phyloP scores from a whole-genome alignment of 148 eudicot genomes.

The Vaccinium vitisidaea region DNA sequence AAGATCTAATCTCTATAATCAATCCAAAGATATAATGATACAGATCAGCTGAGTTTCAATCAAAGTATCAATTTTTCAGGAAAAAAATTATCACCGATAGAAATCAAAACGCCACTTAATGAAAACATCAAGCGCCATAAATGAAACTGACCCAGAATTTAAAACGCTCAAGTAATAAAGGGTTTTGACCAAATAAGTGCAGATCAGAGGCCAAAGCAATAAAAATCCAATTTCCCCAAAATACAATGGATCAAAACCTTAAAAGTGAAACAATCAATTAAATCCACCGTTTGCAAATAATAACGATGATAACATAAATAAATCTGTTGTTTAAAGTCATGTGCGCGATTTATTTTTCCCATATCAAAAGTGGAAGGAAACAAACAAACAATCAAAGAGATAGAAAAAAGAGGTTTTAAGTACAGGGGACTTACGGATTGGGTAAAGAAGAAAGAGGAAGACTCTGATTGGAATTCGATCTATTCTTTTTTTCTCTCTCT shows the following conservation, averaged over 20 bases:
- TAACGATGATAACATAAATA: conserved; percentile 18
- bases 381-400: conserved; percentile 5
- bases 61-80: conserved; percentile 14
- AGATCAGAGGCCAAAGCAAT: background rate
- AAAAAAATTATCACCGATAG: background rate
- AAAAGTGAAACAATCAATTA: conserved; percentile 13
- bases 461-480: conserved; percentile 17
- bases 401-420: background rate
- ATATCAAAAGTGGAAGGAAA: conserved; percentile 8
- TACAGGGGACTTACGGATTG: conserved; percentile 50
- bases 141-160: conserved; percentile 16
- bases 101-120: conserved; percentile 22
- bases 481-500: background rate
- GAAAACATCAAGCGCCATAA: conserved; percentile 12
- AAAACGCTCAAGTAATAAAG: conserved; percentile 27
- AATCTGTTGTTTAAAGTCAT: conserved; percentile 28
- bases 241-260: background rate
- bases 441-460: conserved; percentile 29
- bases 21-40: conserved; percentile 16
- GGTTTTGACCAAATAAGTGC: conserved; percentile 16
- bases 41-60: conserved; percentile 13
- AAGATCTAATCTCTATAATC: conserved; percentile 14
- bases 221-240: conserved; percentile 3
- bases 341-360: background rate
- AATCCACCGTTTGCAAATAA: conserved; percentile 6